Conservation (phyloP, 139 green algal genomes). For the Chlorella sorokiniana region DNA sequence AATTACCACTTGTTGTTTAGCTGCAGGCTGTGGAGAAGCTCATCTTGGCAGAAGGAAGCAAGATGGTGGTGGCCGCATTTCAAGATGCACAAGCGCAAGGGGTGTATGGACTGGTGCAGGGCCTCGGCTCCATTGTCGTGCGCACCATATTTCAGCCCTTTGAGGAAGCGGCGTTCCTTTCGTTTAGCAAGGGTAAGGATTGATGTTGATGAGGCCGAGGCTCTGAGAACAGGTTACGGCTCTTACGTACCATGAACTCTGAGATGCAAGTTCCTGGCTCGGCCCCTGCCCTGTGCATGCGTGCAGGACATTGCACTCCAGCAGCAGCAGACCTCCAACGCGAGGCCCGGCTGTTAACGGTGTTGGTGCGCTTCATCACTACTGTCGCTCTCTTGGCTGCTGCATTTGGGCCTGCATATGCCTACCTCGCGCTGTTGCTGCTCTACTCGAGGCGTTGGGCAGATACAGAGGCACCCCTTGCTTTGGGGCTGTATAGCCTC, state of each 20-base stretch:
- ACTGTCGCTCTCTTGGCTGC: conserved; percentile 68
- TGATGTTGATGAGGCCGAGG: too few relatives aligned
- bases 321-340: not conserved
- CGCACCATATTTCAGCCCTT: conserved; percentile 85
- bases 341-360: conserved; percentile 52
- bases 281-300: not conserved
- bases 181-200: conserved; percentile 71
- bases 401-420: conserved; percentile 82
- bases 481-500: conserved; percentile 73
- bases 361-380: conserved; percentile 58
- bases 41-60: conserved; percentile 82
- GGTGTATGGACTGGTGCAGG: conserved; percentile 85
- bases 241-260: too few relatives aligned
- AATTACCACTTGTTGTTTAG: not conserved
- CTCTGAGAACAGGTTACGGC: too few relatives aligned
- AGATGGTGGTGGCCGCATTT: conserved; percentile 64
- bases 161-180: conserved; percentile 86
- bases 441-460: conserved; percentile 75
- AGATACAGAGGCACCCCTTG: conserved; percentile 70
- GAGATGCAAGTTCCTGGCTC: not conserved
- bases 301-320: not conserved
- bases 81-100: conserved; percentile 67
- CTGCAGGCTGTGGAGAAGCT: conserved; percentile 81
- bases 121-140: conserved; percentile 86
- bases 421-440: conserved; percentile 69